A percentile compares a stretch with the other conserved stretches of the same genome.
Conservation (phyloP, 768 basidiomycete genomes). For the Lentinus tigrinus region DNA sequence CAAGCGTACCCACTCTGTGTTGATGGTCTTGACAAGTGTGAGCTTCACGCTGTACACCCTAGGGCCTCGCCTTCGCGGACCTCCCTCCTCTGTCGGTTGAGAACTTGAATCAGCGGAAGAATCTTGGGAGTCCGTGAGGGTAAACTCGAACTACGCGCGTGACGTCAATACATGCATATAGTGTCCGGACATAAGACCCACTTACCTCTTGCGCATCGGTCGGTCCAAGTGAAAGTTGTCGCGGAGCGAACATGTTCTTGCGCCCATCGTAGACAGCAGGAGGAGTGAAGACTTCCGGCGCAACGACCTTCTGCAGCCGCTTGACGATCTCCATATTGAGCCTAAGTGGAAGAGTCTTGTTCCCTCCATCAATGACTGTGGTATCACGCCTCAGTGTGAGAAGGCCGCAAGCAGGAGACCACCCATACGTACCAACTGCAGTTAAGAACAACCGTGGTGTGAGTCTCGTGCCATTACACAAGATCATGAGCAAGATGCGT, state of each 20-base stretch:
- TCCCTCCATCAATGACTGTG: conserved; percentile 63
- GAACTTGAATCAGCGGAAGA: conserved; percentile 19
- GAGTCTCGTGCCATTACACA: not conserved
- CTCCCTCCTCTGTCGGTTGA: not conserved
- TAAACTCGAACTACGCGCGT: conserved; percentile 48
- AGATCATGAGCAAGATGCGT: conserved; percentile 25
- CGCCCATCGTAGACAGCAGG: conserved; percentile 76
- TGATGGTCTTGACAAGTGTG: conserved; percentile 70
- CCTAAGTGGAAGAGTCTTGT: conserved; percentile 64
- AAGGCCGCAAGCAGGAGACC: not conserved
- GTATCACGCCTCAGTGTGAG: not conserved
- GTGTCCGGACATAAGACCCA: conserved; percentile 4
- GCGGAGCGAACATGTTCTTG: conserved; percentile 70
- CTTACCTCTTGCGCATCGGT: conserved; percentile 49
- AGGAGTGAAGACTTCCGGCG: conserved; percentile 69
- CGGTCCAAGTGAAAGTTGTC: conserved; percentile 61
- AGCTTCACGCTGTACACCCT: conserved; percentile 68
- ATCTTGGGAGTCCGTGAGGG: conserved; percentile 35
- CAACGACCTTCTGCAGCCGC: conserved; percentile 54
- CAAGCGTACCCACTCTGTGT: conserved; percentile 66
- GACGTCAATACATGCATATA: not conserved
- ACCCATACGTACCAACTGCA: conserved; percentile 19
- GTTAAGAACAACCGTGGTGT: not conserved
- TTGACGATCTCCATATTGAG: conserved; percentile 72
- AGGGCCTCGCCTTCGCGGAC: conserved; percentile 36